Evolutionary conservation across 1,284 basidiomycete species (phyloP).

Genomic region (Ceratobasidium sp.): DNA sequence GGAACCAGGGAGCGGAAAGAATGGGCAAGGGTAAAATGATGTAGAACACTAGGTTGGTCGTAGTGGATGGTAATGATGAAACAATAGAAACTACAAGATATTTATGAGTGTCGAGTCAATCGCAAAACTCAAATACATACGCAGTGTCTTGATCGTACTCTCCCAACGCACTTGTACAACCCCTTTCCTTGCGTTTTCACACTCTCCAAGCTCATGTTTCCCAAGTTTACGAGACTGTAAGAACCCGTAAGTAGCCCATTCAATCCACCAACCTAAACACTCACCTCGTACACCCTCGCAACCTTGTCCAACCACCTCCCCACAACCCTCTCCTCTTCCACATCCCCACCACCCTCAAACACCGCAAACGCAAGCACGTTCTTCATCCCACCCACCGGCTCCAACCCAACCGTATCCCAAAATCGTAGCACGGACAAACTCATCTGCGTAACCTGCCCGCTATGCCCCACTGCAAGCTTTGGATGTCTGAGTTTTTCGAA

Average conservation of each 20-base stretch:
- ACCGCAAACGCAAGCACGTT: conserved; percentile 75
- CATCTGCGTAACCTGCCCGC: conserved; percentile 66
- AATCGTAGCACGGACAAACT: conserved; percentile 77
- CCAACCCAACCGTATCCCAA: conserved; percentile 84
- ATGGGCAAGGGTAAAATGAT: conserved; percentile 71
- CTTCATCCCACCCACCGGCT: conserved; percentile 77
- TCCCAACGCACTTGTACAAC: conserved; percentile 74
- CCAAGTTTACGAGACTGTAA: conserved; percentile 73
- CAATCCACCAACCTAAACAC: conserved; percentile 52
- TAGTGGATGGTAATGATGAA: conserved; percentile 60
- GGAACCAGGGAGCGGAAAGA: conserved; percentile 57
- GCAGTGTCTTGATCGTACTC: conserved; percentile 72
- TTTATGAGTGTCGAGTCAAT: neutral
- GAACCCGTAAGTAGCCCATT: neutral
- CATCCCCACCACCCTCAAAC: conserved; percentile 67
- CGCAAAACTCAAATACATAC: conserved; percentile 57
- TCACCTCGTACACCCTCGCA: conserved; percentile 69
- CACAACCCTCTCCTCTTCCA: conserved; percentile 63
- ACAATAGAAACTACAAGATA: conserved; percentile 65
- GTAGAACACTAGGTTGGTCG: conserved; percentile 71
- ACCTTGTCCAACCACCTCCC: conserved; percentile 71
- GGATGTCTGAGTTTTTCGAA: conserved; percentile 67
- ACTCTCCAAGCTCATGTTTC: conserved; percentile 65
- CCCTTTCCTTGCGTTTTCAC: conserved; percentile 65
- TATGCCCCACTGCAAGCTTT: conserved; percentile 64